phyloP scores from a whole-genome alignment of 1,139 yeast genomes.

The Diutina mesorugosa region DNA sequence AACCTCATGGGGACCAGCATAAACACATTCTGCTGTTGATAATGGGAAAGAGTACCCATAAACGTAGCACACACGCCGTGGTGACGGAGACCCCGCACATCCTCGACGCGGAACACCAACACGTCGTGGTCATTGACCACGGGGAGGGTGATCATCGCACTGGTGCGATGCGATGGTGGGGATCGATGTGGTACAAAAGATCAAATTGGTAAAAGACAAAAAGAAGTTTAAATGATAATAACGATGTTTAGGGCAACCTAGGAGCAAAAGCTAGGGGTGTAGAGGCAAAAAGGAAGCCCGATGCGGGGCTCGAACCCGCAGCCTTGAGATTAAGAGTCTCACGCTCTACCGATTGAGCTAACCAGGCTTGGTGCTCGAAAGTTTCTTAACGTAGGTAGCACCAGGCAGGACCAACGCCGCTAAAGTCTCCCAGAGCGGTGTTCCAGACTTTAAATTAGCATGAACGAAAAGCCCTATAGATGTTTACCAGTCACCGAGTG shows the following conservation, averaged over 20 bases:
- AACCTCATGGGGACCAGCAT: not conserved
- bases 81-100: not conserved
- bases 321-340: constrained; percentile 18
- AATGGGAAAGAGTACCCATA: not conserved
- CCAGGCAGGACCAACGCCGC: not conserved
- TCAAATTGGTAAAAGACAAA: too few species aligned
- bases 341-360: constrained; percentile 12
- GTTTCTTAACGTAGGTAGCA: too few species aligned
- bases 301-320: constrained; percentile 4
- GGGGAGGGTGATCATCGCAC: not conserved
- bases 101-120: not conserved
- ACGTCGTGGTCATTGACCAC: not conserved
- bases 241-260: too few species aligned
- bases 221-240: too few species aligned
- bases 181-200: not conserved
- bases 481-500: too few species aligned
- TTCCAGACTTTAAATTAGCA: too few species aligned
- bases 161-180: not conserved
- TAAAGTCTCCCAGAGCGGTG: too few species aligned
- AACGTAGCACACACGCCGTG: not conserved
- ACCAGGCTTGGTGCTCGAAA: constrained; percentile 6
- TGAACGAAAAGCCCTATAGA: too few species aligned
- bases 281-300: not conserved
- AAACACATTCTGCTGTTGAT: not conserved
- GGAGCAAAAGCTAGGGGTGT: not conserved